A percentile compares a stretch with the other conserved stretches of the same genome.
Conservation (phyloP, 768 basidiomycete species). For the Trametes maxima region DNA sequence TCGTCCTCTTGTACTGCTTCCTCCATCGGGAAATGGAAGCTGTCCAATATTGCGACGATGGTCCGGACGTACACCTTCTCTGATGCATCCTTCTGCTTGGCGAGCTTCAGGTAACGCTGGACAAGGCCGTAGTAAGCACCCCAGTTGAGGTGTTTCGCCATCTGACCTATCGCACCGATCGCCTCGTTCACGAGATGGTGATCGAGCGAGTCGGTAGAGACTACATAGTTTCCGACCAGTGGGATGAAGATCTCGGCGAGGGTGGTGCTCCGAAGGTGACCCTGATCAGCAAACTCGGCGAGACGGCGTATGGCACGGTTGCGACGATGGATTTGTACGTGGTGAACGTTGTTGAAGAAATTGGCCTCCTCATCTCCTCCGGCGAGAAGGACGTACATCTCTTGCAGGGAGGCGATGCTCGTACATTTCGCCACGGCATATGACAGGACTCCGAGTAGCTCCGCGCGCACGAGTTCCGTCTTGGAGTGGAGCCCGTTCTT, state of each 20-base stretch:
- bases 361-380: conserved; percentile 92
- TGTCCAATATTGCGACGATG: conserved; percentile 81
- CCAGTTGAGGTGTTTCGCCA: conserved; percentile 82
- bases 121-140: conserved; percentile 78
- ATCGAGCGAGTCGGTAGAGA: conserved; percentile 61
- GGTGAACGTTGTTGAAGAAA: conserved; percentile 95
- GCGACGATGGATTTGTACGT: conserved; percentile 90
- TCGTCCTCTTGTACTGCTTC: conserved; percentile 44
- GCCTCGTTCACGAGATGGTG: conserved; percentile 93
- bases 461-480: conserved; percentile 84
- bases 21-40: conserved; percentile 90
- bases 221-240: conserved; percentile 79
- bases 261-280: conserved; percentile 65
- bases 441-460: conserved; percentile 78
- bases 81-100: conserved; percentile 64
- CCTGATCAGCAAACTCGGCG: conserved; percentile 71
- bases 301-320: conserved; percentile 85
- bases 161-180: conserved; percentile 73
- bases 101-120: conserved; percentile 76
- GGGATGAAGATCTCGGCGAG: conserved; percentile 86
- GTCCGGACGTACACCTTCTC: conserved; percentile 85
- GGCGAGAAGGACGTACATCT: conserved; percentile 81
- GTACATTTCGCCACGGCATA: conserved; percentile 70
- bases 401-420: conserved; percentile 61
- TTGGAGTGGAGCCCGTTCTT: conserved; percentile 80